Conservation (phyloP, 495 filamentous ascomycete species). For the Penicillium herquei region DNA sequence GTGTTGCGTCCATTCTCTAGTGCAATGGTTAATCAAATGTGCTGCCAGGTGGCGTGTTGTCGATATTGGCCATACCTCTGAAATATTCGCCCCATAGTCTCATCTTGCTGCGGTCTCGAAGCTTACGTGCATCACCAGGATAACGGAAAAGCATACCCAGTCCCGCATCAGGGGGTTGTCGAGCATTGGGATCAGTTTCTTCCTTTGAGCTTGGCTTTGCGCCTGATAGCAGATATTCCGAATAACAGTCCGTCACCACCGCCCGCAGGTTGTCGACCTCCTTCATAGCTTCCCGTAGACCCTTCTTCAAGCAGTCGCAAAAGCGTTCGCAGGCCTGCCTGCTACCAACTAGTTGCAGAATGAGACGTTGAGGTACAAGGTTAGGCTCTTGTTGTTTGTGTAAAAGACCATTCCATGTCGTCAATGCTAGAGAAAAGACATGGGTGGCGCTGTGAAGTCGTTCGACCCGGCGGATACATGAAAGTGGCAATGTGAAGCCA, state of each 20-base stretch:
- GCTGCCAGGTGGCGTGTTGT: neutral
- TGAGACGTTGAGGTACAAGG: constrained; percentile 73
- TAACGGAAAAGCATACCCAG: constrained; percentile 92
- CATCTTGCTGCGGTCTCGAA: constrained; percentile 96
- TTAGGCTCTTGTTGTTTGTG: constrained; percentile 54
- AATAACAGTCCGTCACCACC: constrained; percentile 82
- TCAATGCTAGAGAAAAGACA: constrained; percentile 89
- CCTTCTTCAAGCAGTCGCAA: constrained; percentile 91
- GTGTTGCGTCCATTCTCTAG: constrained; percentile 90
- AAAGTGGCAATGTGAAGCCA: constrained; percentile 94
- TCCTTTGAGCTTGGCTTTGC: constrained; percentile 32
- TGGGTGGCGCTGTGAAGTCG: constrained; percentile 85
- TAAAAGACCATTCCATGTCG: constrained; percentile 83
- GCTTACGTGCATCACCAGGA: constrained; percentile 92
- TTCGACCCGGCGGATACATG: constrained; percentile 87
- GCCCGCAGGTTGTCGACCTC: constrained; percentile 79
- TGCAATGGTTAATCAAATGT: neutral
- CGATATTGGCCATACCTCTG: constrained; percentile 48
- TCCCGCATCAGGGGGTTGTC: constrained; percentile 83
- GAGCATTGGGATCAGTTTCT: constrained; percentile 38
- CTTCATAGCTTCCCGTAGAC: constrained; percentile 76
- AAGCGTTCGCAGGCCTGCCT: constrained; percentile 89
- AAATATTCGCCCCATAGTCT: constrained; percentile 95
- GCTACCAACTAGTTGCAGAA: constrained; percentile 83
- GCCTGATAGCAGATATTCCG: constrained; percentile 77